phyloP scores from a whole-genome alignment of 306 rosid species.

The Nissolia schottii region DNA sequence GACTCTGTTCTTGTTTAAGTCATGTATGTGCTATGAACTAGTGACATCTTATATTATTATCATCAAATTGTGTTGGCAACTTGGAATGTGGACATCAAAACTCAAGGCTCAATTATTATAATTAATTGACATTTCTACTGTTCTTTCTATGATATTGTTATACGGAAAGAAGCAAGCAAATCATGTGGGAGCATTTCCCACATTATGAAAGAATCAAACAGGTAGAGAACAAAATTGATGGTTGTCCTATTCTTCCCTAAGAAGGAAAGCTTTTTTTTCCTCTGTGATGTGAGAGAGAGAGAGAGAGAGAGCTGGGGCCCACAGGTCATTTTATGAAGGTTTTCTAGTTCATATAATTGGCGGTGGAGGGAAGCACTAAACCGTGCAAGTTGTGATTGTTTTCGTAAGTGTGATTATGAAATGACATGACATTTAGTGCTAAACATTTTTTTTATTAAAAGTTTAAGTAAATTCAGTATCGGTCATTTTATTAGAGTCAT shows the following conservation, averaged over 20 bases:
- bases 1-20: conserved; percentile 23
- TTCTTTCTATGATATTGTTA: conserved; percentile 22
- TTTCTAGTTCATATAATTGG: conserved; percentile 35
- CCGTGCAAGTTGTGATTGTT: conserved; percentile 33
- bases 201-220: conserved; percentile 30
- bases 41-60: too few relatives aligned
- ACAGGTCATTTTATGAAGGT: conserved; percentile 25
- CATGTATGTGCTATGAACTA: conserved; percentile 11
- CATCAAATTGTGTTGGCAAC: not conserved
- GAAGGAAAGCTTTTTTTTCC: conserved; percentile 36
- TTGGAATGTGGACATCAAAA: not conserved
- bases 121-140: conserved; percentile 2
- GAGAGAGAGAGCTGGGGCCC: conserved; percentile 39
- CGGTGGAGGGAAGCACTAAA: conserved; percentile 33
- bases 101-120: not conserved
- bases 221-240: conserved; percentile 35
- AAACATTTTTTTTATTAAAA: too few relatives aligned
- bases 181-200: conserved; percentile 38
- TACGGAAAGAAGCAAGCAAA: conserved; percentile 21
- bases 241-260: conserved; percentile 6
- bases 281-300: conserved; percentile 34
- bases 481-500: too few relatives aligned
- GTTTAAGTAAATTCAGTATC: too few relatives aligned
- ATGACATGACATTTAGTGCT: conserved; percentile 39
- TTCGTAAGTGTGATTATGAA: conserved; percentile 20